A percentile compares a stretch with the other conserved stretches of the same genome.
Evolutionary conservation across 805 yeast species (phyloP).

Genomic region (Candida sphagnicola): DNA sequence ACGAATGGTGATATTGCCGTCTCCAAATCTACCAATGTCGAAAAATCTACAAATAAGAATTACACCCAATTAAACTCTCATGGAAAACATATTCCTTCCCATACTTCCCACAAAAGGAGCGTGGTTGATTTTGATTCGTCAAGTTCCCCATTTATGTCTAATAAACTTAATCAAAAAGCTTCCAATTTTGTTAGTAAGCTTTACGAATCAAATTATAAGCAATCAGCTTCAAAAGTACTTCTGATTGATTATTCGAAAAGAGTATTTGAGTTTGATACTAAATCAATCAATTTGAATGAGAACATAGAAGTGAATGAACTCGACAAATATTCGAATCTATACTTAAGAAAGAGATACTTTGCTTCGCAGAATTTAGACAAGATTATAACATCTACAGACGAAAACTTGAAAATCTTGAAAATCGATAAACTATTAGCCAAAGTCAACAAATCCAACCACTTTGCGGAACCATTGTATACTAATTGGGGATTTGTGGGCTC

Average conservation of each 20-base stretch:
- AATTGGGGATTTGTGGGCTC: slow-evolving; percentile 84
- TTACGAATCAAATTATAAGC: slow-evolving; percentile 10
- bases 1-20: too few species aligned
- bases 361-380: slow-evolving; percentile 26
- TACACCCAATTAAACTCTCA: too few species aligned
- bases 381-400: slow-evolving; percentile 24
- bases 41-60: too few species aligned
- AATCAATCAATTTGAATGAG: slow-evolving; percentile 4
- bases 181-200: slow-evolving; percentile 18
- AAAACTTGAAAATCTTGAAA: slow-evolving; percentile 51
- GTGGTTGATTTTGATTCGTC: not conserved
- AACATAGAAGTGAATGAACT: slow-evolving; percentile 12
- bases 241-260: slow-evolving; percentile 20
- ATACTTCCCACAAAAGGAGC: too few species aligned
- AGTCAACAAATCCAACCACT: slow-evolving; percentile 60
- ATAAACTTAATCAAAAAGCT: slow-evolving; percentile 5
- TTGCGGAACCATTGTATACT: slow-evolving; percentile 60
- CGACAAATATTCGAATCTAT: slow-evolving; percentile 16
- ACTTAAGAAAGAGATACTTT: slow-evolving; percentile 43
- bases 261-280: slow-evolving; percentile 21
- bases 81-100: too few species aligned
- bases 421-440: slow-evolving; percentile 59
- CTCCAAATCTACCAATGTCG: not conserved
- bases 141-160: slow-evolving; percentile 2
- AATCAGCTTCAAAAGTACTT: slow-evolving; percentile 3